Conservation (phyloP, 192 early-diverging fungal genomes). For the Rhizophlyctis rosea region DNA sequence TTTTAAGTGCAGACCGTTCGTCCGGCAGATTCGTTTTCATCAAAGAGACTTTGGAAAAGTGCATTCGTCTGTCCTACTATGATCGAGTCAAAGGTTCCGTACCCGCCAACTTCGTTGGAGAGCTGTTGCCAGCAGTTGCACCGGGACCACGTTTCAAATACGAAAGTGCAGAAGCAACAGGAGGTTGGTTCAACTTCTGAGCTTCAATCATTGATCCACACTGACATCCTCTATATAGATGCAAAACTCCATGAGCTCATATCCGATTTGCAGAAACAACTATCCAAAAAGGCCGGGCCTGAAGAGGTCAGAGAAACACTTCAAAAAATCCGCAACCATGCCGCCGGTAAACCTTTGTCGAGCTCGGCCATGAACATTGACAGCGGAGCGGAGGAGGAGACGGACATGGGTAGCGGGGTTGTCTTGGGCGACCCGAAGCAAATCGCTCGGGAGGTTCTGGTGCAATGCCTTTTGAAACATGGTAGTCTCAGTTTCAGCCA, state of each 20-base stretch:
- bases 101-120: slow-evolving; percentile 56
- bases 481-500: slow-evolving; percentile 95
- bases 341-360: not conserved
- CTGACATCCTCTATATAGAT: slow-evolving; percentile 17
- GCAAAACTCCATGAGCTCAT: slow-evolving; percentile 22
- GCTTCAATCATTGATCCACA: not conserved
- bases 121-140: slow-evolving; percentile 58
- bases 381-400: not conserved
- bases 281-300: slow-evolving; percentile 19
- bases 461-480: slow-evolving; percentile 79
- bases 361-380: too few relatives aligned
- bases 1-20: slow-evolving; percentile 44
- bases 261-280: slow-evolving; percentile 12
- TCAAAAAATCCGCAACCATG: slow-evolving; percentile 21
- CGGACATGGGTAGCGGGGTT: slow-evolving; percentile 1
- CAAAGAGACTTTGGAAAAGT: slow-evolving; percentile 81
- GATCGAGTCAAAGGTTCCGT: slow-evolving; percentile 79
- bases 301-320: slow-evolving; percentile 20
- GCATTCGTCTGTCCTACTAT: slow-evolving; percentile 83
- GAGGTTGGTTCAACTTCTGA: slow-evolving; percentile 10
- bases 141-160: slow-evolving; percentile 75
- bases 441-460: slow-evolving; percentile 66
- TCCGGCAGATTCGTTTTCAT: slow-evolving; percentile 72
- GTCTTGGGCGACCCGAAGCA: slow-evolving; percentile 3
- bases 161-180: slow-evolving; percentile 41